Percentiles rank a stretch among this genome's conserved stretches.
Evolutionary conservation across 1,139 yeast genomes (phyloP).

Genomic region (Suhomyces bribrorum): DNA sequence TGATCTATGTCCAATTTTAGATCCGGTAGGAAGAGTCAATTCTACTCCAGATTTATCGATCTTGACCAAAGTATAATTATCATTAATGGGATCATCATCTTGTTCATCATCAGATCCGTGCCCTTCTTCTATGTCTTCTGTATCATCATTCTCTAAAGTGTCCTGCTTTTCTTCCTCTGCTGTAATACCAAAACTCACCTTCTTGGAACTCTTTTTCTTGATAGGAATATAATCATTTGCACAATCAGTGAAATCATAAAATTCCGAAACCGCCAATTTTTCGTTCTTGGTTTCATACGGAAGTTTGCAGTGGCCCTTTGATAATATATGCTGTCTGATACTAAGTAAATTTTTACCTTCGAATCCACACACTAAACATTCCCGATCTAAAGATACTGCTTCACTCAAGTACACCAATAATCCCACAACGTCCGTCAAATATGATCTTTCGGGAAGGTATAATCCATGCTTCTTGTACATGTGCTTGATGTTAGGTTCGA

Average conservation of each 20-base stretch:
- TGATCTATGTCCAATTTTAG: slow-evolving; percentile 49
- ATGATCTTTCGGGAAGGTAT: slow-evolving; percentile 51
- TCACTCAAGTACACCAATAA: slow-evolving; percentile 47
- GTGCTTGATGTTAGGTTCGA: slow-evolving; percentile 48
- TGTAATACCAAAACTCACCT: slow-evolving; percentile 16
- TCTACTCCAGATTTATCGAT: slow-evolving; percentile 45
- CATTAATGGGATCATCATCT: slow-evolving; percentile 17
- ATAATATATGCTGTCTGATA: slow-evolving; percentile 51
- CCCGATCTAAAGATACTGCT: slow-evolving; percentile 44
- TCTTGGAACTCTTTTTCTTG: slow-evolving; percentile 21
- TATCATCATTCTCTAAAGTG: slow-evolving; percentile 20
- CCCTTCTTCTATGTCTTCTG: slow-evolving; percentile 29
- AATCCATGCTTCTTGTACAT: slow-evolving; percentile 53
- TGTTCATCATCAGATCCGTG: slow-evolving; percentile 5
- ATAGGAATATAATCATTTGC: slow-evolving; percentile 13
- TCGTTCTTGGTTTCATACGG: slow-evolving; percentile 55
- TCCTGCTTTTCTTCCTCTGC: slow-evolving; percentile 10
- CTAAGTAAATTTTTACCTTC: slow-evolving; percentile 50
- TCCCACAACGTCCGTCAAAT: slow-evolving; percentile 44
- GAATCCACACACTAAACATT: slow-evolving; percentile 57
- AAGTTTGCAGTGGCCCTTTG: slow-evolving; percentile 56
- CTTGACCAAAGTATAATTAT: slow-evolving; percentile 35
- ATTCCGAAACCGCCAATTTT: slow-evolving; percentile 38
- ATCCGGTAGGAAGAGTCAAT: slow-evolving; percentile 49
- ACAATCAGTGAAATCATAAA: slow-evolving; percentile 41